Percentiles rank a stretch among this genome's conserved stretches.
Conservation (phyloP, 2,329 filamentous ascomycete genomes). For the Trichothecium sympodiale region DNA sequence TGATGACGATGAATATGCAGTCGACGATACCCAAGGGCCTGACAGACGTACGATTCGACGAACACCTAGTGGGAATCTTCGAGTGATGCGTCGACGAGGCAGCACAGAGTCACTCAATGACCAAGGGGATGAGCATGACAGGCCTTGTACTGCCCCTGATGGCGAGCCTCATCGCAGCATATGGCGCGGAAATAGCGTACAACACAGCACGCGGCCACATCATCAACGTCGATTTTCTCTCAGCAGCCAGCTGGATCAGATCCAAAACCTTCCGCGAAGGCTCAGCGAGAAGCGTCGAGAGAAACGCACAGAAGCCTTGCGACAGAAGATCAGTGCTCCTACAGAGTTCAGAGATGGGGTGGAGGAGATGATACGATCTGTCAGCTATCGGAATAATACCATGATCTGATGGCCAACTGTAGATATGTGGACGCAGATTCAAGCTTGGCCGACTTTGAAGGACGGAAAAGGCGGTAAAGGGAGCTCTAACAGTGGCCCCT, state of each 20-base stretch:
- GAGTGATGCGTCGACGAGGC: slow-evolving; percentile 43
- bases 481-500: no score
- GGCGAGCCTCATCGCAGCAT: slow-evolving; percentile 13
- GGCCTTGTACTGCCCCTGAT: slow-evolving; percentile 23
- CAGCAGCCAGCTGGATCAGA: slow-evolving; percentile 37
- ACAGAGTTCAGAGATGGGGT: slow-evolving; percentile 47
- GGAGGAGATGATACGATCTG: slow-evolving; percentile 41
- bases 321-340: slow-evolving; percentile 49
- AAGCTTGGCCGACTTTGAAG: no score
- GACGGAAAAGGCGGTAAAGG: no score
- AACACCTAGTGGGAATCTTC: slow-evolving; percentile 47
- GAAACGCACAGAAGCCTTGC: slow-evolving; percentile 46
- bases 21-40: slow-evolving; percentile 22
- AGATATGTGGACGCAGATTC: no score
- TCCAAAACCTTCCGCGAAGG: slow-evolving; percentile 41
- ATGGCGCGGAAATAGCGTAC: slow-evolving; percentile 20
- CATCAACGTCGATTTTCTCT: slow-evolving; percentile 24
- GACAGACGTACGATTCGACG: slow-evolving; percentile 48
- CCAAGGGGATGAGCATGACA: slow-evolving; percentile 12
- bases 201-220: slow-evolving; percentile 13
- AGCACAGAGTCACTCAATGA: slow-evolving; percentile 32
- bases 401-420: no score
- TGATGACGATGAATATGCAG: slow-evolving; percentile 22
- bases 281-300: slow-evolving; percentile 48
- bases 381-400: slow-evolving; percentile 8